phyloP scores from a whole-genome alignment of 116 monocot genomes.

The Zostera marina region DNA sequence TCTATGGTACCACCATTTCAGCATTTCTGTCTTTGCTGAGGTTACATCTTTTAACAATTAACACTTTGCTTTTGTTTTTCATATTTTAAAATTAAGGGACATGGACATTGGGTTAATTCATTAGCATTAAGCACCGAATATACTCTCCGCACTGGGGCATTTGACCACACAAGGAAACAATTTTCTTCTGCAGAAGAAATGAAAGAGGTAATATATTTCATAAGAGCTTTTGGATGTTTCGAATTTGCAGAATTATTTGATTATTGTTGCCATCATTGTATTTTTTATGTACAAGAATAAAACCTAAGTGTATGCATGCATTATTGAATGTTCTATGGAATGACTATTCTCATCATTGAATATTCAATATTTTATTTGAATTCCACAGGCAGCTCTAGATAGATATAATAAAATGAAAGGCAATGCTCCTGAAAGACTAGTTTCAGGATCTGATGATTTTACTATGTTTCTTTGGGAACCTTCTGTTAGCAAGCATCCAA shows the following conservation, averaged over 20 bases:
- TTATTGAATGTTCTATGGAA: no score
- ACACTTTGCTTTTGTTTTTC: not conserved
- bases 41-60: not conserved
- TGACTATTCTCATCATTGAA: not conserved
- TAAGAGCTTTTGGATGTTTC: not conserved
- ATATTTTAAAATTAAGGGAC: slow-evolving; percentile 27
- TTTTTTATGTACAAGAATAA: no score
- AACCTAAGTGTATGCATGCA: no score
- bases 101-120: slow-evolving; percentile 98
- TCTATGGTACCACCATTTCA: no score
- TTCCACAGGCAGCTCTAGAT: slow-evolving; percentile 50
- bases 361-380: slow-evolving; percentile 4
- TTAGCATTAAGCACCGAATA: slow-evolving; percentile 94
- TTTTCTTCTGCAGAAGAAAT: slow-evolving; percentile 79
- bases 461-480: slow-evolving; percentile 97
- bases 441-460: slow-evolving; percentile 97
- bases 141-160: slow-evolving; percentile 83
- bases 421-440: slow-evolving; percentile 83
- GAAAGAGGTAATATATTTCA: slow-evolving; percentile 48
- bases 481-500: slow-evolving; percentile 58
- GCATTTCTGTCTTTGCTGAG: not conserved
- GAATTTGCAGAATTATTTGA: no score
- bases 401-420: slow-evolving; percentile 80
- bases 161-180: slow-evolving; percentile 71
- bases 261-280: not conserved